These are phyloP conservation scores for Serendipita sp. DNA, from an alignment of 1,284 basidiomycete species.

Conservation along the genomic window DNA sequence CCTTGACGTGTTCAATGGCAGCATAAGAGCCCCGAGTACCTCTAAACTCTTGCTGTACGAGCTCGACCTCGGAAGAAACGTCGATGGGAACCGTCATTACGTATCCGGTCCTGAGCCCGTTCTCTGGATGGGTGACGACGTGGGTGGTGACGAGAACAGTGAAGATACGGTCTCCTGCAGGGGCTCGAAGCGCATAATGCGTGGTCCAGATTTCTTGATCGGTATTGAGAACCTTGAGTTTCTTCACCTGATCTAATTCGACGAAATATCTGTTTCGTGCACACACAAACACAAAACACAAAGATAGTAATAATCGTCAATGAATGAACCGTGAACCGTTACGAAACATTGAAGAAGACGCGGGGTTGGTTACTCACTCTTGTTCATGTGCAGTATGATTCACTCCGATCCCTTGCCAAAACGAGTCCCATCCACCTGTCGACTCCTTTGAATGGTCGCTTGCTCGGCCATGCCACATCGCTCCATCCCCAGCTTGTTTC, in stretches of 20 bases:
- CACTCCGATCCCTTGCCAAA: background rate
- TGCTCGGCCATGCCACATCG: constrained; percentile 1
- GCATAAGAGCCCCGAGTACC: background rate
- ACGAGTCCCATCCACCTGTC: background rate
- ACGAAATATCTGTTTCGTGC: background rate
- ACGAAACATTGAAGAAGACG: too few relatives aligned
- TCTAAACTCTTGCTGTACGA: background rate
- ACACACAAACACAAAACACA: background rate
- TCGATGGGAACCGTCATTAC: background rate
- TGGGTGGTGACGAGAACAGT: background rate
- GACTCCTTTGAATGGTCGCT: background rate
- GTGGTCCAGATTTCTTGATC: background rate
- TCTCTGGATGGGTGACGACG: background rate
- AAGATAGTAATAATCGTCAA: background rate
- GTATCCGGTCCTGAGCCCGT: background rate
- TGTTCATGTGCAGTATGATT: background rate
- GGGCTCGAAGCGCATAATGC: background rate
- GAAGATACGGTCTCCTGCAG: background rate
- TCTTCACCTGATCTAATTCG: background rate
- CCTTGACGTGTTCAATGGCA: background rate
- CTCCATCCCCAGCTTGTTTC: background rate
- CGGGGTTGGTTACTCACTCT: background rate
- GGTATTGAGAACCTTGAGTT: background rate
- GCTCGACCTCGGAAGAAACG: background rate
- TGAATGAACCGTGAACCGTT: background rate